Evolutionary conservation across 192 early-diverging fungal genomes (phyloP).

Genomic region (Entomortierella lignicola): DNA sequence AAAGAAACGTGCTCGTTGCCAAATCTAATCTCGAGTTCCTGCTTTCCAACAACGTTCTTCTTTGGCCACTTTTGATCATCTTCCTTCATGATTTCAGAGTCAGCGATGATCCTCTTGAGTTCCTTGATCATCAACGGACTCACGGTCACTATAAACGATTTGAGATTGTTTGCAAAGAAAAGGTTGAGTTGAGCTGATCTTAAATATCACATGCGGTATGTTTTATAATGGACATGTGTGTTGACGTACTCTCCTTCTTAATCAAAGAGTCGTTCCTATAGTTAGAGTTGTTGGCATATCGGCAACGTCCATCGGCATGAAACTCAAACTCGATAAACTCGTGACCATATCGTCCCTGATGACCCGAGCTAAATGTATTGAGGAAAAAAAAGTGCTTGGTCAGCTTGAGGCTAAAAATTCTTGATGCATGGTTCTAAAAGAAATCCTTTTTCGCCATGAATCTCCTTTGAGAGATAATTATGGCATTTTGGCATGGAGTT

Average conservation of each 20-base stretch:
- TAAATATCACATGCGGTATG: too few species aligned
- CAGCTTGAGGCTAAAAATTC: too few species aligned
- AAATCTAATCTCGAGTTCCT: slow-evolving; percentile 95
- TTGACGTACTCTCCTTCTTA: slow-evolving; percentile 82
- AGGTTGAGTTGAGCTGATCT: background rate
- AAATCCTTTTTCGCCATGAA: too few species aligned
- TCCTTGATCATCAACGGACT: slow-evolving; percentile 85
- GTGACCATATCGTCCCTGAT: slow-evolving; percentile 96
- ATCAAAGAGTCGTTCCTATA: slow-evolving; percentile 98
- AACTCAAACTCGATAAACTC: slow-evolving; percentile 99
- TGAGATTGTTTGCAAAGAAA: background rate
- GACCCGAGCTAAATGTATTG: slow-evolving; percentile 74
- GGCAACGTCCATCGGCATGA: slow-evolving; percentile 83
- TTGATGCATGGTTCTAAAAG: too few species aligned
- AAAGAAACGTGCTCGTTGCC: slow-evolving; percentile 94
- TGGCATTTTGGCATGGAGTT: too few species aligned
- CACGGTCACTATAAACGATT: slow-evolving; percentile 69
- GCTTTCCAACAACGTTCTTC: slow-evolving; percentile 88
- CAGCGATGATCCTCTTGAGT: slow-evolving; percentile 87
- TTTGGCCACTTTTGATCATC: slow-evolving; percentile 93
- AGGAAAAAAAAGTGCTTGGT: background rate
- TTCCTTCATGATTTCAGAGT: slow-evolving; percentile 95
- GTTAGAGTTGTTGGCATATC: slow-evolving; percentile 98
- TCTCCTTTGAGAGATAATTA: too few species aligned
- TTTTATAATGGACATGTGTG: too few species aligned